Base-by-base conservation (phyloP, 305 asterid genomes). In the Euphrasia arctica region DNA sequence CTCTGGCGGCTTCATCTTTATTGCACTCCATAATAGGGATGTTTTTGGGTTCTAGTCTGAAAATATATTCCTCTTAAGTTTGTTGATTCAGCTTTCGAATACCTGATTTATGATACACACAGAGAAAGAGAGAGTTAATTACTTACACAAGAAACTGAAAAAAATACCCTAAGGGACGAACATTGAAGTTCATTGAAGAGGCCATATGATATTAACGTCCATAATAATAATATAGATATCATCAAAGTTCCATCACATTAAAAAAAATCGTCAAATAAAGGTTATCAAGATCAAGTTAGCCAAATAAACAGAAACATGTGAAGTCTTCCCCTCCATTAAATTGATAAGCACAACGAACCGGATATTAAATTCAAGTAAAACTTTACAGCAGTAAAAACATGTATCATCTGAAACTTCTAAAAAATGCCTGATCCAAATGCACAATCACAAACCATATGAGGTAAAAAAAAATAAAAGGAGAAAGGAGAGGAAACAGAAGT, bases 1-100 rank as follows among this genome's bases (percentile, higher is more conserved):
- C 94, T 41, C 57, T 74, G 58, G 63, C 34, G 15, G 95, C 97
- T 75, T 87, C 97, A 58, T 87, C 97, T 74, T 76, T 82, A 58
- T 90, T 87, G 83, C 97, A 90, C 73, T 90, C 97, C 97, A 87
- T 90, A n/a, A 15, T 42, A 12, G 9, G 29, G 9, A 64, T 41
- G 49, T 50, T 28, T 41, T 25, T 18, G 22, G 22, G 22, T 18
- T 18, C 22, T 18, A 18, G 22, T 18, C 22, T 18, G 22, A 18
- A 18, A 18, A 18, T 9, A 39, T 39, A 39, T 39, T 39, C 45
- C 45, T 8, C 45, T 39, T 39, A 39, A 39, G 9, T 9, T 39
- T 7, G 11, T 9, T 39, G 45, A 7, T 39, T 39, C 6, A n/a
- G 8, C 22, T 51, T 14, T 14, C 32, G 15, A 18, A 34, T 34